Conservation (phyloP, 2,329 filamentous ascomycete species). For the Ambrosiella beaveri region DNA sequence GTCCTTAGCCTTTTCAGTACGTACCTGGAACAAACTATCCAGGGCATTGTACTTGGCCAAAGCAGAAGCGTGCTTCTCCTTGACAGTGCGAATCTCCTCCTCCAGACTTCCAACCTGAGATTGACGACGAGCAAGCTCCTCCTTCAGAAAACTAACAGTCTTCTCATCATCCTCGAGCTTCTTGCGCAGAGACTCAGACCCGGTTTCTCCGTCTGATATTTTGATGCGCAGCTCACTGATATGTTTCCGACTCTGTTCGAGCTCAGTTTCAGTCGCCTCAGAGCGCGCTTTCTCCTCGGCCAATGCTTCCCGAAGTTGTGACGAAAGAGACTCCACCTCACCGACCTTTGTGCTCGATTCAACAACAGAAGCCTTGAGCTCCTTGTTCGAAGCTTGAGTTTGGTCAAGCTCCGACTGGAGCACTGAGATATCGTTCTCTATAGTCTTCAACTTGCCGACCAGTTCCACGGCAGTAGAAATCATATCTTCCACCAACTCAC, state of each 20-base stretch:
- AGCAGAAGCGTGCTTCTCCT: constrained; percentile 42
- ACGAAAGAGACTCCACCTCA: constrained; percentile 31
- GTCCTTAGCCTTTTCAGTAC: constrained; percentile 60
- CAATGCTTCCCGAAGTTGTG: constrained; percentile 36
- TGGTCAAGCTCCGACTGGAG: constrained; percentile 47
- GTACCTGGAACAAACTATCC: constrained; percentile 45
- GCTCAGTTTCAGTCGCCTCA: constrained; percentile 35
- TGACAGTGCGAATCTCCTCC: constrained; percentile 53
- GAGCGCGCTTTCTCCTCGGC: constrained; percentile 37
- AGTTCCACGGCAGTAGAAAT: constrained; percentile 39
- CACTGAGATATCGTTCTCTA: constrained; percentile 41
- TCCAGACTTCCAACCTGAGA: constrained; percentile 61
- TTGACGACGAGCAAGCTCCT: constrained; percentile 57
- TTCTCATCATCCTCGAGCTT: constrained; percentile 59
- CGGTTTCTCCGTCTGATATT: constrained; percentile 68
- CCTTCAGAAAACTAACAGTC: constrained; percentile 47
- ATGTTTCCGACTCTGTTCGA: constrained; percentile 50
- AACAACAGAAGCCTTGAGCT: constrained; percentile 41
- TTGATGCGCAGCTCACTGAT: constrained; percentile 50
- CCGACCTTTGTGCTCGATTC: constrained; percentile 25
- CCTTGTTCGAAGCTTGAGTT: constrained; percentile 35
- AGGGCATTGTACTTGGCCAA: constrained; percentile 35
- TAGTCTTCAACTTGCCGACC: constrained; percentile 39
- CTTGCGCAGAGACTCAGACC: constrained; percentile 61
- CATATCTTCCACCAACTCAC: constrained; percentile 42